Evolutionary conservation across 768 basidiomycete species (phyloP).

Genomic region (Suillus brevipes): DNA sequence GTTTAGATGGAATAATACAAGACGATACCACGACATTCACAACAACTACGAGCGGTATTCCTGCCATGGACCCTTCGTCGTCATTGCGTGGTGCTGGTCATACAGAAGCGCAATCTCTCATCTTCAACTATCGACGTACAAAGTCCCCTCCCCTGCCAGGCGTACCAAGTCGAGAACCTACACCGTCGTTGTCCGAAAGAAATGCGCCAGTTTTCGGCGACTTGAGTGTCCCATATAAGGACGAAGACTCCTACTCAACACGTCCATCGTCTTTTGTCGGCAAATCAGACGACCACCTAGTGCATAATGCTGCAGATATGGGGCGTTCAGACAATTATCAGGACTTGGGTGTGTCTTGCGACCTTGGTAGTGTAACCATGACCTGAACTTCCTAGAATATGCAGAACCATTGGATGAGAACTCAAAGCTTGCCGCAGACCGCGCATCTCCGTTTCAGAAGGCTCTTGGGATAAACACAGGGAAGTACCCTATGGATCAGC

Average conservation of each 20-base stretch:
- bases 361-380: background rate
- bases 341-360: slow-evolving; percentile 48
- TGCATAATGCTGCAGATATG: slow-evolving; percentile 46
- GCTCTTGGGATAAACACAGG: slow-evolving; percentile 42
- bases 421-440: slow-evolving; percentile 36
- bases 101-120: slow-evolving; percentile 27
- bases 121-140: slow-evolving; percentile 25
- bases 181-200: slow-evolving; percentile 16
- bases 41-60: slow-evolving; percentile 24
- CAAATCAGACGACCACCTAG: slow-evolving; percentile 37
- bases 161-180: slow-evolving; percentile 16
- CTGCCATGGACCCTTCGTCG: slow-evolving; percentile 13
- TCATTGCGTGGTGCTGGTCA: slow-evolving; percentile 11
- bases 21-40: slow-evolving; percentile 23
- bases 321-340: slow-evolving; percentile 44
- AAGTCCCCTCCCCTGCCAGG: slow-evolving; percentile 17
- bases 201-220: slow-evolving; percentile 9
- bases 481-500: slow-evolving; percentile 68
- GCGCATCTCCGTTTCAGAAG: slow-evolving; percentile 39
- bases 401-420: slow-evolving; percentile 48
- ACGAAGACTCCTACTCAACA: slow-evolving; percentile 19
- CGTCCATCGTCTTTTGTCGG: slow-evolving; percentile 19
- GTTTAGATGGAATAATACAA: slow-evolving; percentile 9
- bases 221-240: slow-evolving; percentile 22
- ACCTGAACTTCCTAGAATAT: slow-evolving; percentile 49